Percentiles rank a stretch among this genome's conserved stretches.
Evolutionary conservation across 2,329 filamentous ascomycete species (phyloP).

Genomic region (Zarea fungicola): DNA sequence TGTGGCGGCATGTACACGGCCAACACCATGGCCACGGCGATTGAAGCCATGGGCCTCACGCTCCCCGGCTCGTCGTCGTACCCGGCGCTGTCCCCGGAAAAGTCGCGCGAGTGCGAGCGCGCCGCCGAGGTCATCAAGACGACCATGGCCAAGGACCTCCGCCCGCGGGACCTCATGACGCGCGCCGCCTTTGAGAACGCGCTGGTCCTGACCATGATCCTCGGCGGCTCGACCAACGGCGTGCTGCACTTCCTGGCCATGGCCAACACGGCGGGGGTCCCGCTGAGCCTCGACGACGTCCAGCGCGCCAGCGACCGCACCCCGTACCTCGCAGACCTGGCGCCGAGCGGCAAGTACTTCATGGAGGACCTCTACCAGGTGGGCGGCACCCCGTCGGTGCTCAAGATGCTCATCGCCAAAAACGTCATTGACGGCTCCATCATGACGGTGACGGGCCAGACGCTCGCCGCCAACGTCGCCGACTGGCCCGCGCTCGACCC

Average conservation of each 20-base stretch:
- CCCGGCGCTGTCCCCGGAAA: slow-evolving; percentile 74
- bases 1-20: slow-evolving; percentile 80
- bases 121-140: slow-evolving; percentile 71
- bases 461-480: slow-evolving; percentile 74
- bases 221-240: slow-evolving; percentile 87
- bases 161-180: slow-evolving; percentile 73
- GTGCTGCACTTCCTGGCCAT: slow-evolving; percentile 88
- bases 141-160: slow-evolving; percentile 79
- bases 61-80: slow-evolving; percentile 81
- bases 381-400: slow-evolving; percentile 77
- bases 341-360: slow-evolving; percentile 76
- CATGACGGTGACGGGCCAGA: slow-evolving; percentile 78
- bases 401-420: slow-evolving; percentile 77
- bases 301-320: slow-evolving; percentile 76
- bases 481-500: slow-evolving; percentile 71
- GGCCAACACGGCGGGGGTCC: slow-evolving; percentile 76
- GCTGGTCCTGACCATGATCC: slow-evolving; percentile 81
- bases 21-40: slow-evolving; percentile 79
- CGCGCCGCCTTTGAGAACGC: slow-evolving; percentile 82
- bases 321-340: slow-evolving; percentile 80
- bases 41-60: slow-evolving; percentile 76
- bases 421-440: slow-evolving; percentile 72
- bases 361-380: slow-evolving; percentile 86
- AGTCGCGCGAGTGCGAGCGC: slow-evolving; percentile 80
- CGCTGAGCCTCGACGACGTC: slow-evolving; percentile 74